phyloP scores from a whole-genome alignment of 116 monocot species.

The Iris pallida region DNA sequence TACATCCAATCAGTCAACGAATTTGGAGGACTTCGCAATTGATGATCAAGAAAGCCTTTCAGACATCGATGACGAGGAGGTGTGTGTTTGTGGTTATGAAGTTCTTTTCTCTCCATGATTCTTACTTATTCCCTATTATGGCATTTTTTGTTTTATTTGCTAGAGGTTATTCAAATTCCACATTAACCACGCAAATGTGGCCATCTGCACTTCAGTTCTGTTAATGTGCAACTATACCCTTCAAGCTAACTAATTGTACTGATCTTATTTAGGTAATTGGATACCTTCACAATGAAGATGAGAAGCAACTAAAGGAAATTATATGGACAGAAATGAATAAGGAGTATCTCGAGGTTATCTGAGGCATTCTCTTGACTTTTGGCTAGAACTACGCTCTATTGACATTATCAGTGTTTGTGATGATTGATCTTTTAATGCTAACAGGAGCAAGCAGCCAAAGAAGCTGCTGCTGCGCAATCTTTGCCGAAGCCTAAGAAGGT shows the following conservation, averaged over 20 bases:
- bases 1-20: slow-evolving; percentile 18
- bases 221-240: neutral
- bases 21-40: slow-evolving; percentile 10
- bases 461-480: slow-evolving; percentile 51
- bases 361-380: slow-evolving; percentile 2
- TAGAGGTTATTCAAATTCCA: neutral
- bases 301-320: slow-evolving; percentile 61
- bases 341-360: slow-evolving; percentile 81
- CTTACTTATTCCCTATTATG: slow-evolving; percentile 2
- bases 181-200: neutral
- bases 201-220: neutral
- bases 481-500: slow-evolving; percentile 51
- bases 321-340: slow-evolving; percentile 96
- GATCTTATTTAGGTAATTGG: slow-evolving; percentile 58
- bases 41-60: slow-evolving; percentile 62
- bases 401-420: neutral
- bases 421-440: slow-evolving; percentile 9
- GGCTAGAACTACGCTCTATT: neutral
- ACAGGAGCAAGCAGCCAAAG: slow-evolving; percentile 89
- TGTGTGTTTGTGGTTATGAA: slow-evolving; percentile 5
- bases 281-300: slow-evolving; percentile 83
- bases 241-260: neutral
- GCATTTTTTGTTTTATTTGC: neutral
- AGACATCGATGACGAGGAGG: slow-evolving; percentile 93
- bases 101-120: neutral